phyloP scores from a whole-genome alignment of 192 early-diverging fungal species.

The Coemansia sp. region DNA sequence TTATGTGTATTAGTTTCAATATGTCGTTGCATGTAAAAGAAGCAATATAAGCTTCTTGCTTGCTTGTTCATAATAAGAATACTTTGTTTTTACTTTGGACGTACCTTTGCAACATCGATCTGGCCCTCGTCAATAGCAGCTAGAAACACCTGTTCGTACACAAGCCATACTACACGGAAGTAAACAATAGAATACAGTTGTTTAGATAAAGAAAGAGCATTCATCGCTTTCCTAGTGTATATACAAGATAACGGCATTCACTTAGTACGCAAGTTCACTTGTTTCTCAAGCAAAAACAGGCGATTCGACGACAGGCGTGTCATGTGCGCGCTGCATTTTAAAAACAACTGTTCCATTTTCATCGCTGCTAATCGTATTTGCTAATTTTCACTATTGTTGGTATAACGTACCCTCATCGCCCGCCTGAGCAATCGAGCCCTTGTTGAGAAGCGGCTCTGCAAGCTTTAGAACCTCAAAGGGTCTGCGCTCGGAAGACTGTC shows the following conservation, averaged over 20 bases:
- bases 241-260: too few species aligned
- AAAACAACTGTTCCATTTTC: too few species aligned
- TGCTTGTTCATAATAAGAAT: not conserved
- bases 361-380: too few species aligned
- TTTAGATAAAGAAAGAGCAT: too few species aligned
- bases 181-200: too few species aligned
- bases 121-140: constrained; percentile 80
- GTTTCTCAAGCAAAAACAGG: too few species aligned
- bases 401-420: constrained; percentile 25
- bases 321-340: too few species aligned
- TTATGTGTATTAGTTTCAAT: too few species aligned
- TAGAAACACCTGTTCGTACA: constrained; percentile 81
- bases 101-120: constrained; percentile 58
- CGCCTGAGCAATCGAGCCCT: constrained; percentile 13
- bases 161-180: constrained; percentile 54
- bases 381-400: not conserved
- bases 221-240: not conserved
- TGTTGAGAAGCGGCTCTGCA: constrained; percentile 40
- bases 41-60: too few species aligned
- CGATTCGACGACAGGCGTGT: too few species aligned
- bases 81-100: not conserved
- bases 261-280: too few species aligned
- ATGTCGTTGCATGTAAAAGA: too few species aligned
- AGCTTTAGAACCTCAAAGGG: constrained; percentile 46
- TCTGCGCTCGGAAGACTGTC: constrained; percentile 52